Evolutionary conservation across 768 basidiomycete genomes (phyloP).

Genomic region (Serendipita vermifera): DNA sequence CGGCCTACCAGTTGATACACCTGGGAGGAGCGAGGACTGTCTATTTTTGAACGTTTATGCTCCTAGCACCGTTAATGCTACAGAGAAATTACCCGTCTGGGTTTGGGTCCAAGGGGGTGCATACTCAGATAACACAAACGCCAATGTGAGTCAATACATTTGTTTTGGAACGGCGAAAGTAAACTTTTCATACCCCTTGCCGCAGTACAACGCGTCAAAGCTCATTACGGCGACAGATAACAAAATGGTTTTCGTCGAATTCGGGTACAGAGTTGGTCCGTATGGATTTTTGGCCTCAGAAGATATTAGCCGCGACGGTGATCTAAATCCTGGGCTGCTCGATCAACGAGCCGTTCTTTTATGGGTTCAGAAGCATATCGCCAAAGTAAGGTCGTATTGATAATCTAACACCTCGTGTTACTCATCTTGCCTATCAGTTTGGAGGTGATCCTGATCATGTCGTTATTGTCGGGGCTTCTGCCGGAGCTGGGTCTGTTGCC

Average conservation of each 20-base stretch:
- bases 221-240: conserved; percentile 12
- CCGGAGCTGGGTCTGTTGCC: conserved; percentile 14
- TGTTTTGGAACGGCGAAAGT: background rate
- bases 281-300: conserved; percentile 2
- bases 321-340: no score
- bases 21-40: no score
- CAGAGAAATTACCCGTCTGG: conserved; percentile 15
- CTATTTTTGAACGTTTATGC: conserved; percentile 15
- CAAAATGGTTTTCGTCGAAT: conserved; percentile 14
- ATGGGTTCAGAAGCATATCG: background rate
- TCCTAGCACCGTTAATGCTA: conserved; percentile 11
- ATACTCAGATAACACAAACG: conserved; percentile 7
- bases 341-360: no score
- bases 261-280: conserved; percentile 15
- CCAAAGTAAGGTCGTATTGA: background rate
- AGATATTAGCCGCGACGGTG: background rate
- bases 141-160: conserved; percentile 10
- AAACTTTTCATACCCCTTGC: background rate
- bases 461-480: conserved; percentile 13
- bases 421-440: no score
- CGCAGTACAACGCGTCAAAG: conserved; percentile 13
- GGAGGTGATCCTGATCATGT: conserved; percentile 16
- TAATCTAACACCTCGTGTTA: background rate
- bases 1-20: no score
- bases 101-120: conserved; percentile 16